Evolutionary conservation across 768 basidiomycete species (phyloP), one percentile per base, ranked within the genome.

Genomic region (Tylopilus vinaceipallidus): DNA sequence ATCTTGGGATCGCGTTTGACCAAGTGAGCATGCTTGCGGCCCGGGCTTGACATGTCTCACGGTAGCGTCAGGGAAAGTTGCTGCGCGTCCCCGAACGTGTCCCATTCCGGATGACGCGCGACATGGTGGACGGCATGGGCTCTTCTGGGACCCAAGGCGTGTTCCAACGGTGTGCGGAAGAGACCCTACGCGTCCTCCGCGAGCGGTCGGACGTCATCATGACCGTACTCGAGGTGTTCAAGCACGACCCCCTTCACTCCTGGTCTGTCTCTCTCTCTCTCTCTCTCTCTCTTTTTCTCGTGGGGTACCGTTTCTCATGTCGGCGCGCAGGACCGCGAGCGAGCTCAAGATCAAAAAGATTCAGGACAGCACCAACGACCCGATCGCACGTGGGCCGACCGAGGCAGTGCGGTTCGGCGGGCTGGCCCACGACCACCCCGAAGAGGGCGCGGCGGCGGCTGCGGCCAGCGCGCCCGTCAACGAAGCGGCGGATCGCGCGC

Each of bases 151-250:
- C 92, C 1, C 83, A 91, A 56, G 95, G 95, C 0, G 95, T 98
- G 3, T 99, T 95, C 75, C 86, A 95, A 53, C 81, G 92, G 13
- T 98, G 95, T 62, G 86, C 92, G 1, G 94, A 99, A 69, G 91
- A 98, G 68, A 97, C 95, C 0, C 70, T 99, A 7, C 83, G 94
- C 12, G 95, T 99, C 5, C 73, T 98, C 29, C 81, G 95, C 11
- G 84, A 88, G 33, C 81, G 84, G 10, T 90, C 91, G 0, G 88
- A 85, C 29, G 82, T 95, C 38, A 86, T 99, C 61, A 82, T 94
- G 79, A 98, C 95, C 1, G 88, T 99, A 4, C 76, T 99, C 32
- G 95, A 97, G 61, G 95, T 98, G 13, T 97, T 98, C 81, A 92
- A 90, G 66, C 83, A 95, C 62, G 95, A 99, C 66, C 95, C 97